These are phyloP conservation scores for Symbiodinium natans DNA, from an alignment of 73 alveolate genomes.

Conservation along the genomic window DNA sequence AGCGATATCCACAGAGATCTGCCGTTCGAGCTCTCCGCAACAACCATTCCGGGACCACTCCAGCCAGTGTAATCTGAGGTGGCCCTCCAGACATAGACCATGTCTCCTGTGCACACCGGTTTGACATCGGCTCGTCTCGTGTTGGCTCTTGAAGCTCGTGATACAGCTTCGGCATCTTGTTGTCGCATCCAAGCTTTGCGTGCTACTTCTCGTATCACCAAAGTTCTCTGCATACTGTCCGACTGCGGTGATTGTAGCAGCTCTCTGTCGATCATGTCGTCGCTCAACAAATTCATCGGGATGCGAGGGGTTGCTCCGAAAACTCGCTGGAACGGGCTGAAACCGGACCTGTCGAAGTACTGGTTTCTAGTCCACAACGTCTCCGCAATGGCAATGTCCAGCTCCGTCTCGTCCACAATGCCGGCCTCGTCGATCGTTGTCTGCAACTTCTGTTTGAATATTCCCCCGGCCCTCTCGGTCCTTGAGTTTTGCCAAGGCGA, in stretches of 20 bases:
- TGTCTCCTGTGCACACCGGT: neutral
- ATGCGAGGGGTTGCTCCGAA: neutral
- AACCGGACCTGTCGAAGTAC: conserved; percentile 6
- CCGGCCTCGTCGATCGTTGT: neutral
- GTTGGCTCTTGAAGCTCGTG: neutral
- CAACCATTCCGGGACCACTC: conserved; percentile 15
- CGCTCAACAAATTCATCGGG: neutral
- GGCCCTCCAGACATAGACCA: conserved; percentile 3
- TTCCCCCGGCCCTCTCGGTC: conserved; percentile 12
- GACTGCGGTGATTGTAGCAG: neutral
- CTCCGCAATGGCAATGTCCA: neutral
- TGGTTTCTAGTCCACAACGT: neutral
- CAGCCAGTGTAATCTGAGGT: neutral
- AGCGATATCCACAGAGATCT: neutral
- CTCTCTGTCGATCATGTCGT: conserved; percentile 11
- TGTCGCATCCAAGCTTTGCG: neutral
- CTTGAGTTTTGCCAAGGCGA: conserved; percentile 43
- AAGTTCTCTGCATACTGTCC: neutral
- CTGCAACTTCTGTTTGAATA: neutral
- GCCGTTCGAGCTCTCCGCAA: neutral
- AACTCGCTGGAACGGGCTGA: conserved; percentile 16
- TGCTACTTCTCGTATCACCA: neutral
- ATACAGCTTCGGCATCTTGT: neutral
- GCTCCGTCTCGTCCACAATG: neutral
- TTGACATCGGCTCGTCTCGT: neutral